Evolutionary conservation across 2,329 filamentous ascomycete species (phyloP).

Genomic region (Hymenoscyphus albidus): DNA sequence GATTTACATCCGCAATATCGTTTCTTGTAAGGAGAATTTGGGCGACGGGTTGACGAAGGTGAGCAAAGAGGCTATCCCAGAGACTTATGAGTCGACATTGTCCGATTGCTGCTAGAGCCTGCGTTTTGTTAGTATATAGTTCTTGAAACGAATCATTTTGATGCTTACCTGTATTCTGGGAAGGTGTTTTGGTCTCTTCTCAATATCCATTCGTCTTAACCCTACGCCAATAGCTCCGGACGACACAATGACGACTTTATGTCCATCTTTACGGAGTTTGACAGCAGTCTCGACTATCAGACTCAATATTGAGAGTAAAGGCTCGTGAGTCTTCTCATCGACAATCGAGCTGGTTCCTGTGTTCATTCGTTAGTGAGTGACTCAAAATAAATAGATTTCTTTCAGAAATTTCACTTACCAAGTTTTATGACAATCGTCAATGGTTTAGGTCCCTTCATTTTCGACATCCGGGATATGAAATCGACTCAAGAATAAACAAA

Average conservation of each 20-base stretch:
- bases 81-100: slow-evolving; percentile 93
- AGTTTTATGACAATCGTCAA: slow-evolving; percentile 68
- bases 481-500: not conserved
- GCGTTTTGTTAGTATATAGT: slow-evolving; percentile 4
- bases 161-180: slow-evolving; percentile 71
- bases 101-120: slow-evolving; percentile 90
- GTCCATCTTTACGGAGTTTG: slow-evolving; percentile 81
- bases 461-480: slow-evolving; percentile 19
- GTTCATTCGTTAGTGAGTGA: slow-evolving; percentile 13
- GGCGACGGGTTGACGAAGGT: slow-evolving; percentile 84
- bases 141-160: not conserved
- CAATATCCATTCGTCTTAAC: slow-evolving; percentile 81
- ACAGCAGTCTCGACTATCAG: slow-evolving; percentile 93
- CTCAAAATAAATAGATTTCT: not conserved
- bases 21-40: slow-evolving; percentile 93
- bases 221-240: slow-evolving; percentile 96
- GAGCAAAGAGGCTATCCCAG: slow-evolving; percentile 88
- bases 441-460: slow-evolving; percentile 50
- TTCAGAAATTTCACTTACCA: slow-evolving; percentile 43
- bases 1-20: slow-evolving; percentile 84
- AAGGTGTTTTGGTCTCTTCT: slow-evolving; percentile 83
- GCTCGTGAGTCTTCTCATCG: slow-evolving; percentile 91
- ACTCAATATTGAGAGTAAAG: slow-evolving; percentile 83
- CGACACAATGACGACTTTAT: slow-evolving; percentile 92
- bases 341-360: slow-evolving; percentile 98